Conservation (phyloP, 2,329 filamentous ascomycete species). For the Dothiorella sarmentorum region DNA sequence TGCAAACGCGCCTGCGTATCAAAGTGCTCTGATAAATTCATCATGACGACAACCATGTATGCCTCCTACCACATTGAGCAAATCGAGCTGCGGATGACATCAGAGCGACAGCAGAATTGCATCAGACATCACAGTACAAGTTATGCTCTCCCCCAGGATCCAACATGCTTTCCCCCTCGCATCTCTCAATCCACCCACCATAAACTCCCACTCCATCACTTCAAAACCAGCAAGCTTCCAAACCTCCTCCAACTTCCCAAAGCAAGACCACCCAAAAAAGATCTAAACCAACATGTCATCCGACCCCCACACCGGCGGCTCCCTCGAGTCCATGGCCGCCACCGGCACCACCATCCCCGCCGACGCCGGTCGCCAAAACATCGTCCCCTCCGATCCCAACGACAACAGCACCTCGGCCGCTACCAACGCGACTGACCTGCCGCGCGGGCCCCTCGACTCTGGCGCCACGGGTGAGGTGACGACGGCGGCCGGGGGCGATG, state of each 20-base stretch:
- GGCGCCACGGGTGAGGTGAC: constrained; percentile 35
- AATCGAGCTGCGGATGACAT: background rate
- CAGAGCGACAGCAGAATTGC: background rate
- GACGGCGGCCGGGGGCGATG: constrained; percentile 34
- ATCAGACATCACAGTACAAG: background rate
- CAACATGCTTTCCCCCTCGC: background rate
- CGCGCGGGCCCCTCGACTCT: constrained; percentile 33
- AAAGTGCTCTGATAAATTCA: background rate
- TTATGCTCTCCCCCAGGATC: background rate
- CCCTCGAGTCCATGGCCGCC: constrained; percentile 36
- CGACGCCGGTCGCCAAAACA: constrained; percentile 45
- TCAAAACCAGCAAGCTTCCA: background rate
- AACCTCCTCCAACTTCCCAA: background rate
- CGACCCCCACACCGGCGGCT: constrained; percentile 32
- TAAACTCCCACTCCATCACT: background rate
- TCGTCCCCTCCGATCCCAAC: constrained; percentile 48
- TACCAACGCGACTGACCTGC: constrained; percentile 47
- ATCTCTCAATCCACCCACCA: too few species aligned
- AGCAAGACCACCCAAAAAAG: constrained; percentile 20
- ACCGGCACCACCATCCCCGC: constrained; percentile 40
- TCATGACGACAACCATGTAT: constrained; percentile 9
- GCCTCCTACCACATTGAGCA: background rate
- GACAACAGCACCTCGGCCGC: constrained; percentile 40
- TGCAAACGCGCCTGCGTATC: too few species aligned
- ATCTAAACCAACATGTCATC: constrained; percentile 16